phyloP scores from a whole-genome alignment of 768 basidiomycete species.

The Mycena rebaudengoi region DNA sequence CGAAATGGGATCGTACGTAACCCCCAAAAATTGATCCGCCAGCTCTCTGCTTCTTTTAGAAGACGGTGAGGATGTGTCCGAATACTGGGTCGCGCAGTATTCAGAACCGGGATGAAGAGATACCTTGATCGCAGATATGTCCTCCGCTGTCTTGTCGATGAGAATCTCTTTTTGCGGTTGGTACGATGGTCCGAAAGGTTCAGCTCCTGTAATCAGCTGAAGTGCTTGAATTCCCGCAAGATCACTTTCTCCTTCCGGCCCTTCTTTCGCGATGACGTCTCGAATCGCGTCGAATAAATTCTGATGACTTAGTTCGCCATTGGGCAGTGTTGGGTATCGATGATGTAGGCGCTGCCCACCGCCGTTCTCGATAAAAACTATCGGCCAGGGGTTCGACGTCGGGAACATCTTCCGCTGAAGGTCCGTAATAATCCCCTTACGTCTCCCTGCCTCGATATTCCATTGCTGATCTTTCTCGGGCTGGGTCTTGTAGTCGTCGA shows the following conservation, averaged over 20 bases:
- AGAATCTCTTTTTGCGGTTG: conserved; percentile 1
- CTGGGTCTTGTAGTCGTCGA: conserved; percentile 7
- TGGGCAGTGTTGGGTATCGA: neutral
- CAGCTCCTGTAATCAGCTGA: neutral
- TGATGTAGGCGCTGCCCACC: neutral
- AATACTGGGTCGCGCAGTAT: neutral
- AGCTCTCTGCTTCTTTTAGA: neutral
- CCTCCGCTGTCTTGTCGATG: neutral
- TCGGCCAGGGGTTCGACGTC: neutral
- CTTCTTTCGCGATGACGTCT: neutral
- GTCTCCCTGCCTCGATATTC: conserved; percentile 1
- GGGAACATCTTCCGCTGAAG: conserved; percentile 11
- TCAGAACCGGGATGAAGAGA: neutral
- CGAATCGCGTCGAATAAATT: conserved; percentile 13
- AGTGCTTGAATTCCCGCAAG: conserved; percentile 8
- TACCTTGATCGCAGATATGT: neutral
- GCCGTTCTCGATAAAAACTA: conserved; percentile 11
- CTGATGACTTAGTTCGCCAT: conserved; percentile 11
- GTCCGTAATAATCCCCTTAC: neutral
- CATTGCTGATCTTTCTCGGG: conserved; percentile 2
- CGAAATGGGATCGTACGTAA: conserved; percentile 7
- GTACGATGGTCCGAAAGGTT: neutral
- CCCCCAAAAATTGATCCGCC: conserved; percentile 11
- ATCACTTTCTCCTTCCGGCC: neutral
- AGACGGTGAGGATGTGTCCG: neutral